phyloP scores from a whole-genome alignment of 2,329 filamentous ascomycete genomes.

The Epichloe glyceriae region DNA sequence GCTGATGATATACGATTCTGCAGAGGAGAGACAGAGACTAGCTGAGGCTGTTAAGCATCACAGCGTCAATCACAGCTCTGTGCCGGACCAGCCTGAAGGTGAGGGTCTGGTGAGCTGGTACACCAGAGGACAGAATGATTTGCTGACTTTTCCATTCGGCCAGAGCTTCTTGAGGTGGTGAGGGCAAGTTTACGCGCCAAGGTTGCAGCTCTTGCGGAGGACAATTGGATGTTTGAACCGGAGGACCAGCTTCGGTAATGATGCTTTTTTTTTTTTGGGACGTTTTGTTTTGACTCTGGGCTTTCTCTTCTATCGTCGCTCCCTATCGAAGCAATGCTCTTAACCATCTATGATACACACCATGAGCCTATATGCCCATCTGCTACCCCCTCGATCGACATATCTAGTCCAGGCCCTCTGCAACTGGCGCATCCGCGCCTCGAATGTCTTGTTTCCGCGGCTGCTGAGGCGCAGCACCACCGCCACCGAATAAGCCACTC shows the following conservation, averaged over 20 bases:
- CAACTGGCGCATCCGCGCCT: conserved; percentile 34
- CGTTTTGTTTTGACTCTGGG: neutral
- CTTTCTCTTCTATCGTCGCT: neutral
- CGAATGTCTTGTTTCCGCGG: conserved; percentile 30
- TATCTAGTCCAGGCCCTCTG: conserved; percentile 46
- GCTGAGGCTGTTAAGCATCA: conserved; percentile 50
- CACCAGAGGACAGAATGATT: neutral
- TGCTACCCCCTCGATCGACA: conserved; percentile 1
- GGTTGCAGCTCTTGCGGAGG: conserved; percentile 61
- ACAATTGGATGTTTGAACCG: conserved; percentile 83
- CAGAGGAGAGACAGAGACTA: conserved; percentile 47
- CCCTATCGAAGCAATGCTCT: too few relatives aligned
- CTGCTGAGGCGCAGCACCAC: conserved; percentile 32
- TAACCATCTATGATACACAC: neutral
- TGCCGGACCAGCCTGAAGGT: conserved; percentile 55
- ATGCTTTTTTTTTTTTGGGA: conserved; percentile 7
- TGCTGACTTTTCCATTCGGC: neutral
- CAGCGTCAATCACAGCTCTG: conserved; percentile 39
- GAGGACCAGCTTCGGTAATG: conserved; percentile 38
- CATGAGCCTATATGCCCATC: conserved; percentile 2
- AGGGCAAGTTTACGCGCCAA: conserved; percentile 59
- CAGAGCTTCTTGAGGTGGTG: conserved; percentile 58
- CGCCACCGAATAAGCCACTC: conserved; percentile 82
- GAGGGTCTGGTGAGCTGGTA: conserved; percentile 10
- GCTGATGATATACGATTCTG: neutral